Base-by-base conservation (phyloP, 352 stramenopile genomes). In the Phytophthora tubulina region DNA sequence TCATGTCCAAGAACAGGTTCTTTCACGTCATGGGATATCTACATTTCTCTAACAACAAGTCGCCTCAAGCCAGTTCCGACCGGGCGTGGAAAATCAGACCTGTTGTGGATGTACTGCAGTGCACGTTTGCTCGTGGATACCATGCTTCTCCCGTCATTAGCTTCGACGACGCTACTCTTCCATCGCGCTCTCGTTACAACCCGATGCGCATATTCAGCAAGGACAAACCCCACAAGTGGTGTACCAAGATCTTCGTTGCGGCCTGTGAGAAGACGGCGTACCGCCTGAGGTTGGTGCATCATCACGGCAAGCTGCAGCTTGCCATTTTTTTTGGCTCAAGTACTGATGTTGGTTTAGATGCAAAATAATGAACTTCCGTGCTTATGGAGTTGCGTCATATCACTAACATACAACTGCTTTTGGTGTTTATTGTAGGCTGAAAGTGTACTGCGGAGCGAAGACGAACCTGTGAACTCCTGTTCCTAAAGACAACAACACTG, bases 1-100 rank as follows among this genome's bases (percentile, higher is more conserved):
- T 63, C 44, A 63, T 54, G 42, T 8, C 42, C 6, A 63, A 63
- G 21, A 49, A 41, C 36, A 3, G 35, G 0, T 57, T 65, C 17
- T 65, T 65, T 6, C 21, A 65, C 46, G 57, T 50, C 33, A 66
- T 66, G 58, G 46, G 14, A 1, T 66, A 52, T 6, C 15, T 62
- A 0, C 14, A 51, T 21, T 61, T 61, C 21, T 61, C 38, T 4
- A 50, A 39, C 53, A 31, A 50, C 53, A 50, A 61, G 35, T 61
- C 53, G 4, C 53, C 53, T 0, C 52, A 60, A 36, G 52, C 36
- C 35, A 4, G n/a, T 27, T 8, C 46, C 0, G 52, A 59, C 11
- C 33, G 35, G 13, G 11, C 38, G 2, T 61, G 53, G 53, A 50
- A 61, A 3, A 50, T 61, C 3, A 10, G 53, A 15, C 53, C 38